Conservation (phyloP, 495 filamentous ascomycete species). For the Achaetomiella virescens region DNA sequence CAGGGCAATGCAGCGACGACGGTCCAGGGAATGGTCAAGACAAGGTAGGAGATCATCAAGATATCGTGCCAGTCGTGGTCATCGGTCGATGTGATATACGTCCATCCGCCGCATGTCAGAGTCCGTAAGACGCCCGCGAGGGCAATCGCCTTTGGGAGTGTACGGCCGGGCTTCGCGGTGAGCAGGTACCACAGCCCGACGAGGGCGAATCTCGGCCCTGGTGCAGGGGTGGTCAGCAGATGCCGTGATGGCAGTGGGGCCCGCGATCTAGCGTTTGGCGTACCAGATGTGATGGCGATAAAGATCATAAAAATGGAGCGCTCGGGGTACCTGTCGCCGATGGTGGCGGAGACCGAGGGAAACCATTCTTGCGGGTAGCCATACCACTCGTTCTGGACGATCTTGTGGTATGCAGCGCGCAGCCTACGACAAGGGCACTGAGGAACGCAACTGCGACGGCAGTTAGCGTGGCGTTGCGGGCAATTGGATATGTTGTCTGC, state of each 20-base stretch:
- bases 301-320: conserved; percentile 94
- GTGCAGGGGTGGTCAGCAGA: not conserved
- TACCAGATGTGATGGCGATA: conserved; percentile 91
- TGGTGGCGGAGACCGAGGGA: conserved; percentile 96
- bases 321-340: conserved; percentile 96
- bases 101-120: conserved; percentile 95
- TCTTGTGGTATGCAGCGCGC: conserved; percentile 90
- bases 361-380: conserved; percentile 99
- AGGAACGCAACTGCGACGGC: conserved; percentile 66
- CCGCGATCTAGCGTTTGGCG: conserved; percentile 32
- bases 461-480: not conserved
- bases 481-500: not conserved
- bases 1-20: conserved; percentile 78
- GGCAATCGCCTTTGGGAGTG: conserved; percentile 75
- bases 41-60: conserved; percentile 97
- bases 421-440: conserved; percentile 79
- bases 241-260: not conserved
- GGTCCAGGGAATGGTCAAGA: conserved; percentile 94
- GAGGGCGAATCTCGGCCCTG: conserved; percentile 83
- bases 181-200: conserved; percentile 91
- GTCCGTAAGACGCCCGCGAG: conserved; percentile 79
- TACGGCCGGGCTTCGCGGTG: conserved; percentile 65
- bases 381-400: conserved; percentile 95
- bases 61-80: conserved; percentile 99
- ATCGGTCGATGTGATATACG: conserved; percentile 96